Evolutionary conservation across 768 basidiomycete species (phyloP).

Genomic region (Lactarius hengduanensis): DNA sequence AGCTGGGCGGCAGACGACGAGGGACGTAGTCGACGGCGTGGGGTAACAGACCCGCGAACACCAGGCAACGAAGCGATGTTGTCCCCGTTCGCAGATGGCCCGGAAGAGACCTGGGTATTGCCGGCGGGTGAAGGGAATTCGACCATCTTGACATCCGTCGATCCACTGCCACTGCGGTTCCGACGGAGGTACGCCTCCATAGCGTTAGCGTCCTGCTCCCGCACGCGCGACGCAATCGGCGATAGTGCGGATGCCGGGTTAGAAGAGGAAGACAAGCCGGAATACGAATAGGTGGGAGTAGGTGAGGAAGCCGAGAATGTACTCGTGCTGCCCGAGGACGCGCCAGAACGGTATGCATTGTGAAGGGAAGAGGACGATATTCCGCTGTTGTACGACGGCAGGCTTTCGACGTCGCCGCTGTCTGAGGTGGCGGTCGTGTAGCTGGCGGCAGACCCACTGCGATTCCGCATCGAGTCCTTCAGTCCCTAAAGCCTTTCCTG

Average conservation of each 20-base stretch:
- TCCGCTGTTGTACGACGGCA: constrained; percentile 28
- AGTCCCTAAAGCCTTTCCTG: constrained; percentile 49
- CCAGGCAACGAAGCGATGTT: constrained; percentile 48
- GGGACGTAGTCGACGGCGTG: constrained; percentile 60
- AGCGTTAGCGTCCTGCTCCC: constrained; percentile 81
- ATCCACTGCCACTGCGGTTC: constrained; percentile 79
- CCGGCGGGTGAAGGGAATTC: constrained; percentile 43
- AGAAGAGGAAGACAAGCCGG: constrained; percentile 33
- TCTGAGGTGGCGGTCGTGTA: constrained; percentile 36
- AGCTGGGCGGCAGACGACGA: constrained; percentile 79
- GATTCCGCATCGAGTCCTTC: constrained; percentile 36
- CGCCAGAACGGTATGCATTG: constrained; percentile 42
- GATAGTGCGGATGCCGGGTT: constrained; percentile 56
- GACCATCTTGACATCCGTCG: constrained; percentile 68
- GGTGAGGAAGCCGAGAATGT: constrained; percentile 42
- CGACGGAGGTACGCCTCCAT: constrained; percentile 83
- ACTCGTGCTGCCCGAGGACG: constrained; percentile 53
- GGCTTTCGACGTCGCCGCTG: constrained; percentile 29
- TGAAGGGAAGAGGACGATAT: constrained; percentile 35
- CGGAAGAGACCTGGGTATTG: constrained; percentile 37
- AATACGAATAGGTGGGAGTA: constrained; percentile 38
- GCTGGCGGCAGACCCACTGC: constrained; percentile 29
- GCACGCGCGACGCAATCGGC: constrained; percentile 76
- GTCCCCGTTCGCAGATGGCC: constrained; percentile 54
- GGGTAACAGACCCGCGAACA: constrained; percentile 54